Base-by-base conservation (phyloP, 331 rosid genomes). In the Pyrus hybrid region DNA sequence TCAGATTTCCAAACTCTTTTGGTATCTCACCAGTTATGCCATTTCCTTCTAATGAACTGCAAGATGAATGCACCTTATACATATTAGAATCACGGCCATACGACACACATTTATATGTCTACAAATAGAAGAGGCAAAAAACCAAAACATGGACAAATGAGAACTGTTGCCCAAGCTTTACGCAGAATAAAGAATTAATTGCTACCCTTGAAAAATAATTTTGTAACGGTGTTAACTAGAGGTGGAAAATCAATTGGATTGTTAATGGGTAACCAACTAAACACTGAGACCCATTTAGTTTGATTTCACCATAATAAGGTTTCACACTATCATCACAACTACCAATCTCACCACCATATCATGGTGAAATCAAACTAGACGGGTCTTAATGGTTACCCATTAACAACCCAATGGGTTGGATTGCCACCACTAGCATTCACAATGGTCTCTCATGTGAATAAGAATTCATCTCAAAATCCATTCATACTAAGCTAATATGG, bases 31-130 rank as follows among this genome's bases (percentile, higher is more conserved):
- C 97, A 49, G 83, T 84, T 56, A 93, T 93, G 41, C 56, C 79
- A 88, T 91, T 93, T 73, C 96, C 96, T 85, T 87, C 94, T 82
- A 93, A 83, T 35, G 86, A 77, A 76, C 98, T 93, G 91, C 80
- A 77, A 33, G 56, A 81, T 47, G 30, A 75, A 90, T 43, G 77
- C 41, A 82, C 75, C 67, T 57, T 14, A 51, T 37, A 23, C 51
- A 26, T 45, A 75, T 68, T 56, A 82, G 81, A 16, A 17, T 67
- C 32, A 45, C 14, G 49, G 33, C 58, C 22, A 41, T 20, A 67
- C 63, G 7, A 35, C 65, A 60, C 32, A 61, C 68, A 62, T 28
- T 47, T 28, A 26, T 26, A 63, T 26, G 10, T 28, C 29, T 73
- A 29, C 21, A 33, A 20, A 43, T 61, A 68, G 33, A 43, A 20